Percentiles rank a stretch among this genome's conserved stretches.
Evolutionary conservation across 2,329 filamentous ascomycete species (phyloP).

Genomic region (Chaetomiaceae sp.): DNA sequence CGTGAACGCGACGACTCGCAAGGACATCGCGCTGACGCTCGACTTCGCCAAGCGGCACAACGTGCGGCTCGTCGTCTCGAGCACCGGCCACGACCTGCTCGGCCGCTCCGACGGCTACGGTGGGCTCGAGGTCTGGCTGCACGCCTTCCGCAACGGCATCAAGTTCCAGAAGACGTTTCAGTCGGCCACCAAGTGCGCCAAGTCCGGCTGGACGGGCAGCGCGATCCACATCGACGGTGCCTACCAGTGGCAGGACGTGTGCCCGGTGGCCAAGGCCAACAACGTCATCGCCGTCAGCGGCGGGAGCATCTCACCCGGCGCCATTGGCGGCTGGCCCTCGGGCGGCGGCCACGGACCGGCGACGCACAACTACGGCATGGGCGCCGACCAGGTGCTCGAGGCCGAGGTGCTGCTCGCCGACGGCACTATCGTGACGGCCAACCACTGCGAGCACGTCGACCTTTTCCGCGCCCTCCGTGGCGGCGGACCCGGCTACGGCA

Average conservation of each 20-base stretch:
- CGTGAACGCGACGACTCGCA: constrained; percentile 25
- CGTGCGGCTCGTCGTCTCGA: constrained; percentile 40
- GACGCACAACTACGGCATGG: constrained; percentile 42
- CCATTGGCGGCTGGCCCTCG: constrained; percentile 49
- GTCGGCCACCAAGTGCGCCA: constrained; percentile 4
- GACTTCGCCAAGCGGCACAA: constrained; percentile 35
- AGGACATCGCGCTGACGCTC: constrained; percentile 22
- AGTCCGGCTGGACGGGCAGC: constrained; percentile 13
- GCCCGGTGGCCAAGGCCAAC: constrained; percentile 31
- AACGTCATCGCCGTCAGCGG: constrained; percentile 42
- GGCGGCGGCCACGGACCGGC: constrained; percentile 47
- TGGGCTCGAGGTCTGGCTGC: constrained; percentile 34
- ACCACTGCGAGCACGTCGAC: constrained; percentile 17
- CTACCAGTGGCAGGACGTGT: constrained; percentile 30
- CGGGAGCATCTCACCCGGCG: constrained; percentile 43
- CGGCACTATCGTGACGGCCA: constrained; percentile 20
- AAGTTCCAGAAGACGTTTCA: constrained; percentile 10
- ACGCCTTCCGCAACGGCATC: constrained; percentile 31
- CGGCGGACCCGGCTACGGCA: constrained; percentile 16
- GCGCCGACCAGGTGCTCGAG: constrained; percentile 46
- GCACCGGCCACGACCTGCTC: constrained; percentile 35
- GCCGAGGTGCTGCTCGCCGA: constrained; percentile 38
- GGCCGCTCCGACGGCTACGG: constrained; percentile 34
- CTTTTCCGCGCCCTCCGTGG: constrained; percentile 14
- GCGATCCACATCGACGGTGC: constrained; percentile 12